Evolutionary conservation across 2,329 filamentous ascomycete genomes (phyloP), one percentile per base, ranked within the genome.

Genomic region (Alternaria hordeiaustralica): DNA sequence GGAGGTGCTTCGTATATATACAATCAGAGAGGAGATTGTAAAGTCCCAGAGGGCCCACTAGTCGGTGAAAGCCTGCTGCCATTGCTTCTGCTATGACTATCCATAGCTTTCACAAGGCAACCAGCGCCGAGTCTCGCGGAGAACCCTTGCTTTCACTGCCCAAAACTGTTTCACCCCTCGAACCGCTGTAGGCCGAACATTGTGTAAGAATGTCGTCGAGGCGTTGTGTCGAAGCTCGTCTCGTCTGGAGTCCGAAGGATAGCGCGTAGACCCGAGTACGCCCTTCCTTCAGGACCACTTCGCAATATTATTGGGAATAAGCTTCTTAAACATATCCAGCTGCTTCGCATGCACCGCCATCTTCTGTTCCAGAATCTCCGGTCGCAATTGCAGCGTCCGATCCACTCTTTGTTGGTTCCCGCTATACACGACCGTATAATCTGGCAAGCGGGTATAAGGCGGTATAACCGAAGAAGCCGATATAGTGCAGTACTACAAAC

Each of bases 361-460:
- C 61, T 71, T 75, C 41, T 70, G 66, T 18, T 75, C 65, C 56
- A 74, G 64, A 3, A 79, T 64, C 33, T 78, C 76, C 6, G 74
- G 71, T 7, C 76, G 64, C 13, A 69, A 30, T 49, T 76, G 69
- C 53, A 82, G 61, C 9, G 82, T 84, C 60, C 63, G 74, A 67
- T 85, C 80, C 7, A 80, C 56, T 21, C 83, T 72, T 11, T 76
- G 75, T 66, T 77, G 69, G 5, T 73, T 75, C 9, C 79, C 75
- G n/a, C 78, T 76, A 61, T 78, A 84, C 3, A 85, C 75, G 11
- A 85, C 80, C 4, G 80, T 84, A 61, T 77, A 85, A 64, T 85
- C 83, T 2, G 80, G 76, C 11, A 85, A 61, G 15, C 70, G 69
- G n/a, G 81, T 76, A 28, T 79, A 75, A 8, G 76, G 73, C 7